Base-by-base conservation (phyloP, 805 yeast species). In the Metschnikowia dekortorum region DNA sequence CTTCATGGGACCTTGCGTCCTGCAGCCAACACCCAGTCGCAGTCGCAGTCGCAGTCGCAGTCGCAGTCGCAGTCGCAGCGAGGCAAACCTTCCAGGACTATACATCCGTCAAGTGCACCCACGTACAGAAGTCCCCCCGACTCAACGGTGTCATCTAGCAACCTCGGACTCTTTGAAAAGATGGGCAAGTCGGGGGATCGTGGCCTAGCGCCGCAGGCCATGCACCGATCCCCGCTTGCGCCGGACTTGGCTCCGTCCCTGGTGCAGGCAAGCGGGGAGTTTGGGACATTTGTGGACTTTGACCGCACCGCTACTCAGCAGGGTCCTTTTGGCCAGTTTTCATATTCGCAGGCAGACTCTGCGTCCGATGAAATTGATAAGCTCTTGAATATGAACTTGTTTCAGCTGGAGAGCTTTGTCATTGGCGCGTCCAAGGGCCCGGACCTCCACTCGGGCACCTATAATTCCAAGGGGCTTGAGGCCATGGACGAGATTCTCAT, bases 1-100 rank as follows among this genome's bases (percentile, higher is more conserved):
- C 60, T 74, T 34, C 78, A 74, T 51, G 78, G 78, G 6, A 73
- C 72, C 4, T 66, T 73, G 57, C 61, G 78, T 18, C 78, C 78
- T 3, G 59, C 73, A 36, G 67, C 63, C 54, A 57, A 60, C 50
- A 38, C 47, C 10, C 50, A 45, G 35, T 10, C 33, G 22, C 22
- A 22, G 22, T 22, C 22, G 22, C 22, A 22, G 18, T 18, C 18
- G 18, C 18, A 18, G 35, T 10, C 33, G 18, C 18, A 18, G 18
- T 22, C 22, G 22, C 22, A 22, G 22, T 22, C 22, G 22, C 22
- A 22, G 22, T 4, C 22, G 10, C 43, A 37, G 41, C 39, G 46
- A 11, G 35, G 11, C 18, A 34, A 14, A 32, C 28, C 46, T 8
- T 6, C 13, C n/a, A 3, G 8, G 6, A 14, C 26, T 3, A 26